Evolutionary conservation across 352 stramenopile genomes (phyloP), one percentile per base, ranked within the genome.

Genomic region (Pythium myriotylum): DNA sequence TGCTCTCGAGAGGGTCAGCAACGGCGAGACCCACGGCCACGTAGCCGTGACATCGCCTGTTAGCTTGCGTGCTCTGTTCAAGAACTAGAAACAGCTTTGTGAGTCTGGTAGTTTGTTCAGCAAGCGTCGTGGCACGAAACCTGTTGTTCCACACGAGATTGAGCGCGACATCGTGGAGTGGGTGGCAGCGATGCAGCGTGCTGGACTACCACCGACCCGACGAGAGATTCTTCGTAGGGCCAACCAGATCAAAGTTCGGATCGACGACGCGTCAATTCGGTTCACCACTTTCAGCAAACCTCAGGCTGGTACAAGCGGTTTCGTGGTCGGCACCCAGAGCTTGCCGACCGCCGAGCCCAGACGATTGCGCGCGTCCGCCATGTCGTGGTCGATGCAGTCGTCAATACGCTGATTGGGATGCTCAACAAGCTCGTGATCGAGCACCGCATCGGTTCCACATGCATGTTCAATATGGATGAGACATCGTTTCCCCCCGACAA

Each of bases 271-370:
- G 41, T 23, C 41, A n/a, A 47, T n/a, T 10, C 41, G 19, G 10
- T 23, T n/a, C 7, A 47, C 7, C 19, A n/a, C 10, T n/a, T 8
- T 10, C 41, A 23, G 7, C 10, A 49, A 46, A 58, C 61, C 0
- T 43, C 40, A 22, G 61, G 61, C 2, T 68, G 61, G 53, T 63
- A 63, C 40, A 19, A 47, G 19, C 45, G 53, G 2, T 68, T 68
- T 24, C 33, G 39, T 3, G 19, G 39, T 13, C 45, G 53, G 7
- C 37, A 68, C 40, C 61, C 23, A n/a, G 6, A 32, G 40, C 1
- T 42, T 63, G 22, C 7, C 40, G 5, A 47, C 41, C 41, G 41
- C 14, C 41, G 19, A 12, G 20, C 27, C 14, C 48, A 54, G 20
- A n/a, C 27, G 12, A 54, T 54, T 20, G 48, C 27, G 5, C 45